Evolutionary conservation across 2,329 filamentous ascomycete genomes (phyloP).

Genomic region (Claviceps pazoutovae): DNA sequence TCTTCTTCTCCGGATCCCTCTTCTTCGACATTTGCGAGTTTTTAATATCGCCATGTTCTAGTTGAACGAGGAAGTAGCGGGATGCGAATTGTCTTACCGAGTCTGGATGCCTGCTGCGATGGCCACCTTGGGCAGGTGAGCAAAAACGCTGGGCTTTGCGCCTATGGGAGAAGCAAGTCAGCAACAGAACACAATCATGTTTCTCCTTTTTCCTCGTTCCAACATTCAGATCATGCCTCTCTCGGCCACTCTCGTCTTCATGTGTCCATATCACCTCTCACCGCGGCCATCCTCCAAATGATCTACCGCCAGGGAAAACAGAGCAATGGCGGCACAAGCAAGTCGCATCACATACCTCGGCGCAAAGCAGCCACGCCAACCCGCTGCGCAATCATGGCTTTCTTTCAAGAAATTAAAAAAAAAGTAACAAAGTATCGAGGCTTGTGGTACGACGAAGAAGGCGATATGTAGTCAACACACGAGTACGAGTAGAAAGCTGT

Average conservation of each 20-base stretch:
- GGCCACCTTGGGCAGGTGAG: constrained; percentile 26
- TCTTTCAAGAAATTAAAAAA: background rate
- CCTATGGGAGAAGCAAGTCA: constrained; percentile 12
- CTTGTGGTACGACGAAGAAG: background rate
- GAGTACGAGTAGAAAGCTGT: background rate
- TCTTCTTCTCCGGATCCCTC: background rate
- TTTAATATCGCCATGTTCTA: background rate
- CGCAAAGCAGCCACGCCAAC: constrained; percentile 44
- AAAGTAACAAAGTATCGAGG: background rate
- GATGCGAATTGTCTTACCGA: constrained; percentile 25
- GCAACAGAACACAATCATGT: background rate
- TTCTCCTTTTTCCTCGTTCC: background rate
- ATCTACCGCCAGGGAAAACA: background rate
- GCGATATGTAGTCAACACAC: background rate
- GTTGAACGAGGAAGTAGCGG: too few species aligned
- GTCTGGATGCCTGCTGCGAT: constrained; percentile 29
- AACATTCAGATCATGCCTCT: background rate
- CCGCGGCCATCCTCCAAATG: too few species aligned
- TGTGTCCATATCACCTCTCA: too few species aligned
- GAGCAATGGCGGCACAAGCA: background rate
- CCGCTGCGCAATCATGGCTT: constrained; percentile 40
- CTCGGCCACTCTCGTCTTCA: background rate
- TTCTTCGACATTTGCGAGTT: background rate
- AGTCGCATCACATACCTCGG: constrained; percentile 30
- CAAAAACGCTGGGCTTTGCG: constrained; percentile 31